Base-by-base conservation (phyloP, 768 basidiomycete species). In the Amanita phalloides region DNA sequence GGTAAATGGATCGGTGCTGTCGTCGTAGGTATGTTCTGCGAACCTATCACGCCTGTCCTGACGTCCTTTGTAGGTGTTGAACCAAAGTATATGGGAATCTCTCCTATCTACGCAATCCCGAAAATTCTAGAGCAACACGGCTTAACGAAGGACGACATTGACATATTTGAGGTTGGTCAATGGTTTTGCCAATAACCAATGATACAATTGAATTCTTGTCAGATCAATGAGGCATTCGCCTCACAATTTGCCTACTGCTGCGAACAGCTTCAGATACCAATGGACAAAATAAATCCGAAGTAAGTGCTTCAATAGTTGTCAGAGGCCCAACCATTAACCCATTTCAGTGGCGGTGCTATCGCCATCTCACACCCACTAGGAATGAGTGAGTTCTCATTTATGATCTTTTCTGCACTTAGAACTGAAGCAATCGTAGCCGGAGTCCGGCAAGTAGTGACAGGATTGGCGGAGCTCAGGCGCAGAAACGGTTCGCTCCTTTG, bases 171-270 rank as follows among this genome's bases (percentile, higher is more conserved):
- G 75, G 88, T 82, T 50, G 44, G 64, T 32, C 17, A 1, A 17
- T 17, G n/a, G 17, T 49, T 33, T 45, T 36, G 30, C 25, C 8
- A 32, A 8, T 7, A 1, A n/a, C 14, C 26, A n/a, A 14, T 39
- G 46, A 49, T 23, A 49, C 11, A 33, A 33, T 33, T 39, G 32
- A 21, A n/a, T 3, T 17, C 21, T 48, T 26, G 53, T 9, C 55
- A 90, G 87, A 86, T 89, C 56, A 90, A 91, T 52, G 87, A 93
- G 66, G 92, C 92, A 0, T 95, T 94, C 55, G 91, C 90, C 0
- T 92, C 89, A 1, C 92, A 95, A 62, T 94, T 90, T 54, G 89
- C 87, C n/a, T 86, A 92, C 67, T 93, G 89, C 48, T 81, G 94
- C 6, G 86, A 94, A 60, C 72, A 90, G 60, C 75, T 94, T 23